Evolutionary conservation across 1,139 yeast genomes (phyloP).

Genomic region (Diutina rugosa): DNA sequence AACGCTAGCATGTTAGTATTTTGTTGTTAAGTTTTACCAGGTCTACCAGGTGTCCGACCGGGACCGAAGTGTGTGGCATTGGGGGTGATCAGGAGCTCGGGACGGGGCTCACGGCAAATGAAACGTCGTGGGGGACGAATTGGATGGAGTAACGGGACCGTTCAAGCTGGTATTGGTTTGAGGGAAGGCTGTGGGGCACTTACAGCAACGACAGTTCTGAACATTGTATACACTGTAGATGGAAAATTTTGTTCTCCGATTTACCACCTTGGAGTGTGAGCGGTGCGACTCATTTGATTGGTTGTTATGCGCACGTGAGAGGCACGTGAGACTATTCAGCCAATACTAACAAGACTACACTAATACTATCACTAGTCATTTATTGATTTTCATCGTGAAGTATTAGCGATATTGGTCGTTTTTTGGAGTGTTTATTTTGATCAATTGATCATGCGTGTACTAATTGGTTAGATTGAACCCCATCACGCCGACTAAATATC

Average conservation of each 20-base stretch:
- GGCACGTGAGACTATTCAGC: not conserved
- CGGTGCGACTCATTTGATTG: not conserved
- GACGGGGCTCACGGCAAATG: not conserved
- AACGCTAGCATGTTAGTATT: conserved; percentile 9
- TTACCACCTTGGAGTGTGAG: not conserved
- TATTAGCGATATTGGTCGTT: not conserved
- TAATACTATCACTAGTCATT: too few relatives aligned
- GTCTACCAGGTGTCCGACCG: not conserved
- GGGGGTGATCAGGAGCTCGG: not conserved
- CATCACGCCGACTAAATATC: too few relatives aligned
- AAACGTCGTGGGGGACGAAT: not conserved
- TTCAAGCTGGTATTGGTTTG: not conserved
- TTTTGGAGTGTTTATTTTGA: not conserved
- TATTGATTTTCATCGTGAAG: too few relatives aligned
- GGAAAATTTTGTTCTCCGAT: conserved; percentile 2
- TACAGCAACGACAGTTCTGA: conserved; percentile 2
- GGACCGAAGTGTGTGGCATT: not conserved
- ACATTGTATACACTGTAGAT: not conserved
- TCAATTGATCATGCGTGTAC: not conserved
- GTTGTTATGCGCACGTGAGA: not conserved
- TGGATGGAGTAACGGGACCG: not conserved
- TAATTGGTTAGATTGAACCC: not conserved
- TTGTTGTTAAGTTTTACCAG: too few relatives aligned
- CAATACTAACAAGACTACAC: not conserved
- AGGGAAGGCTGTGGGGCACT: not conserved